Percentiles rank a stretch among this genome's conserved stretches.
These are phyloP conservation scores for Crithidia expoeki DNA, from an alignment of 208 protist genomes.

Conservation along the genomic window DNA sequence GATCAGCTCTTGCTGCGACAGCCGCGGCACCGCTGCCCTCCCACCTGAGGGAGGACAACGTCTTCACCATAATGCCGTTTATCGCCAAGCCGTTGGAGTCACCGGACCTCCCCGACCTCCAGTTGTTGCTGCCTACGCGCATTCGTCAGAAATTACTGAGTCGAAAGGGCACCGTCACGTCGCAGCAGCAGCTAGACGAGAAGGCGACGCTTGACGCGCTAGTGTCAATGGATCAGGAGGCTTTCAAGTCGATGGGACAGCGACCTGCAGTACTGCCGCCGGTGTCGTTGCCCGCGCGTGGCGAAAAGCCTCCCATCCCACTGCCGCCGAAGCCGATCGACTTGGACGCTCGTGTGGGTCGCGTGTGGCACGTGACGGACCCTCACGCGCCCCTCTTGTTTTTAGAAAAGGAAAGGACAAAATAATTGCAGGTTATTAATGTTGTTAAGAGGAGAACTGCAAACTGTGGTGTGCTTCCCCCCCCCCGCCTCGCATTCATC, in stretches of 20 bases:
- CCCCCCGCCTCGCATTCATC: too few relatives aligned
- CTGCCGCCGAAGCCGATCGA: conserved; percentile 6
- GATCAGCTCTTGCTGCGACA: neutral
- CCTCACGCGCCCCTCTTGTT: neutral
- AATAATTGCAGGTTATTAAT: too few relatives aligned
- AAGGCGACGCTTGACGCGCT: neutral
- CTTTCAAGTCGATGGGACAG: conserved; percentile 3
- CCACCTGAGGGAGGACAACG: neutral
- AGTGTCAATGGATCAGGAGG: neutral
- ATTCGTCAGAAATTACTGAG: neutral
- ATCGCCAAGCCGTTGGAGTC: neutral
- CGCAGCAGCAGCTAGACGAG: too few relatives aligned
- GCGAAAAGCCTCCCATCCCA: neutral
- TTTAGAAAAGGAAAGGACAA: too few relatives aligned
- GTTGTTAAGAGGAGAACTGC: too few relatives aligned
- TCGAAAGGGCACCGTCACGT: too few relatives aligned
- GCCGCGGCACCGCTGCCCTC: neutral
- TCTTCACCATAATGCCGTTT: neutral
- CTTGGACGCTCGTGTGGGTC: conserved; percentile 1
- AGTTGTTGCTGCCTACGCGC: neutral
- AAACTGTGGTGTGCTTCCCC: too few relatives aligned
- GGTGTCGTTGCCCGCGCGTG: neutral
- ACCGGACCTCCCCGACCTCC: neutral
- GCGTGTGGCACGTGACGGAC: neutral
- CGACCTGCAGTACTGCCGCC: neutral